These are phyloP conservation scores for Closterium sp. DNA, from an alignment of 139 green algal genomes.

Conservation along the genomic window DNA sequence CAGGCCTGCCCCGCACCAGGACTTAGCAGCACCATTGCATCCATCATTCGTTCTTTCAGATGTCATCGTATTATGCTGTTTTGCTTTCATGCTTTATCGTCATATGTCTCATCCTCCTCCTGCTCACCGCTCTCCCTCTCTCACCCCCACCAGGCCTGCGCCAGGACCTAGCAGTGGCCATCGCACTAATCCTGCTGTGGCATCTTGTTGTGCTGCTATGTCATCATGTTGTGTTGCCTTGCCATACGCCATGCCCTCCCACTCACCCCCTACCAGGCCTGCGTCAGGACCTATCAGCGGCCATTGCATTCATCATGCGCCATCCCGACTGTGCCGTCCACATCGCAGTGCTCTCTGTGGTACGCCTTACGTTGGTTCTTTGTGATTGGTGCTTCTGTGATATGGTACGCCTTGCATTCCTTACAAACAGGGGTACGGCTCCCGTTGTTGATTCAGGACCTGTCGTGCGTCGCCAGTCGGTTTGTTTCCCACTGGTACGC, in stretches of 20 bases:
- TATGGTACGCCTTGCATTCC: too few relatives aligned
- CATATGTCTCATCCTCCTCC: too few relatives aligned
- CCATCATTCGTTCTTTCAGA: neutral
- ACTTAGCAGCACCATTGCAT: constrained; percentile 11
- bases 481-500: too few relatives aligned
- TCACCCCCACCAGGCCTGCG: neutral
- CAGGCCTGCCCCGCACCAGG: neutral
- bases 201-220: too few relatives aligned
- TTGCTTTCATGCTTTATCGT: too few relatives aligned
- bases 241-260: too few relatives aligned
- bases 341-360: constrained; percentile 25
- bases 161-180: neutral
- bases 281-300: constrained; percentile 1
- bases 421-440: too few relatives aligned
- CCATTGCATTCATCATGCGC: constrained; percentile 24
- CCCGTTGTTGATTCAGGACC: too few relatives aligned
- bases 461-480: too few relatives aligned
- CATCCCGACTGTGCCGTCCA: constrained; percentile 20
- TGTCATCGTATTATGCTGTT: too few relatives aligned
- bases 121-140: neutral
- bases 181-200: neutral
- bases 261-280: neutral
- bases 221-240: too few relatives aligned
- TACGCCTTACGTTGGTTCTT: neutral
- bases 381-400: too few relatives aligned